Evolutionary conservation across 2,329 filamentous ascomycete species (phyloP).

Genomic region (Gremmenia infestans): DNA sequence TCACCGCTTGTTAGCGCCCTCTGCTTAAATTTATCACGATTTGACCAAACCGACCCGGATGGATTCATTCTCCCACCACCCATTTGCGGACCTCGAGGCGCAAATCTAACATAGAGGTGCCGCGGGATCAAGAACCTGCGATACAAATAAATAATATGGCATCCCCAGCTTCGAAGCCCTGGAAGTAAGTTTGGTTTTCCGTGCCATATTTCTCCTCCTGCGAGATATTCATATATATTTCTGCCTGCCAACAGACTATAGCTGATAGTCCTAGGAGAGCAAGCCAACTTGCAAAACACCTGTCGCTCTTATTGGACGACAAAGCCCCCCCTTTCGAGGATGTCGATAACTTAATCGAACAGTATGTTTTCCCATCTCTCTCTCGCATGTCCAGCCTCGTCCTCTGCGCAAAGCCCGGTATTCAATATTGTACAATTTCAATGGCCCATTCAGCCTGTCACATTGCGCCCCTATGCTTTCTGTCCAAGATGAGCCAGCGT

Average conservation of each 20-base stretch:
- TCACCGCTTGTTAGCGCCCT: too few species aligned
- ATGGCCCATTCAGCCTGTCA: too few species aligned
- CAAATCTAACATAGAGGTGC: constrained; percentile 53
- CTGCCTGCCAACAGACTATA: neutral
- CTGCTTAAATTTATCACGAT: too few species aligned
- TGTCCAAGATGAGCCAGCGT: neutral
- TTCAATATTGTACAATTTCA: too few species aligned
- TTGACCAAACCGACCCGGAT: constrained; percentile 11
- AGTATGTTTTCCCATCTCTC: constrained; percentile 20
- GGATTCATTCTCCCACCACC: constrained; percentile 24
- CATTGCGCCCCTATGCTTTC: too few species aligned
- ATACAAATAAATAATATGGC: constrained; percentile 24
- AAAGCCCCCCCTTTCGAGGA: constrained; percentile 43
- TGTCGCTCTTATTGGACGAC: constrained; percentile 43
- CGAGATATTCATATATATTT: neutral
- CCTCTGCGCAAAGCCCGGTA: too few species aligned
- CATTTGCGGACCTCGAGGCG: constrained; percentile 39
- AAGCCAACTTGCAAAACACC: constrained; percentile 43
- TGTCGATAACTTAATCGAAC: constrained; percentile 35
- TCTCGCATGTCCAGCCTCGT: too few species aligned
- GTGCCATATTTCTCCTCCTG: neutral
- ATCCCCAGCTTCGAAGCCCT: constrained; percentile 40
- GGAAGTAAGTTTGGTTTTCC: constrained; percentile 40
- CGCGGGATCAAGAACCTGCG: constrained; percentile 38
- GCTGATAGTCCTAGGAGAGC: constrained; percentile 33